Evolutionary conservation across 371 early-diverging fungal genomes (phyloP), one percentile per base, ranked within the genome.

Genomic region (Mucor saturninus): DNA sequence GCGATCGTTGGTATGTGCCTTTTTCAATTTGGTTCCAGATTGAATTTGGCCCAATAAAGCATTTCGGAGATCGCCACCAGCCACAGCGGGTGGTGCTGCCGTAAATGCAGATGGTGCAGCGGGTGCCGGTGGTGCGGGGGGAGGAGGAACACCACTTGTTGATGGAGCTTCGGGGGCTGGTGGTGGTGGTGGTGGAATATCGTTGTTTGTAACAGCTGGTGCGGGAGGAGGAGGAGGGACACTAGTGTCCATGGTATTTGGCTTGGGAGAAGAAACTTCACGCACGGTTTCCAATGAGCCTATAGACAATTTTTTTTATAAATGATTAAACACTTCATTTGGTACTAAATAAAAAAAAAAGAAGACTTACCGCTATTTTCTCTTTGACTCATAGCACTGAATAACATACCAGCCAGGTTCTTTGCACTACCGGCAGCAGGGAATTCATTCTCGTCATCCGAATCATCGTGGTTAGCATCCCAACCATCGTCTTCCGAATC

Each of bases 401-500:
- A 81, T 21, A 81, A 56, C 58, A 64, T 72, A 35, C 77, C 75
- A 35, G 81, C 81, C 40, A 81, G 59, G 30, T 78, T 78, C 55
- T 78, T 81, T 8, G 81, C 81, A 55, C 77, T 78, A 30, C 81
- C 81, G 30, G 81, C 81, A 54, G 81, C 81, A 61, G 81, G 81
- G 60, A 80, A 80, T 40, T 80, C 77, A 9, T 67, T 61, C 58
- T 81, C 79, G 54, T 81, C 74, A 29, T 78, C 77, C 4, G 73
- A 71, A 50, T 74, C 75, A 37, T 77, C 71, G 48, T 75, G 59
- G 13, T 62, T 69, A 57, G 61, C 73, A 51, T 72, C 76, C 73
- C 79, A 76, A 53, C 75, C 75, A 53, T 78, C 79, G 31, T 72
- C 69, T 50, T 79, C 77, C 14, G 68, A 69, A 46, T 74, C 77